These are phyloP conservation scores for Giardia muris DNA, from an alignment of 208 protist species.

Conservation along the genomic window DNA sequence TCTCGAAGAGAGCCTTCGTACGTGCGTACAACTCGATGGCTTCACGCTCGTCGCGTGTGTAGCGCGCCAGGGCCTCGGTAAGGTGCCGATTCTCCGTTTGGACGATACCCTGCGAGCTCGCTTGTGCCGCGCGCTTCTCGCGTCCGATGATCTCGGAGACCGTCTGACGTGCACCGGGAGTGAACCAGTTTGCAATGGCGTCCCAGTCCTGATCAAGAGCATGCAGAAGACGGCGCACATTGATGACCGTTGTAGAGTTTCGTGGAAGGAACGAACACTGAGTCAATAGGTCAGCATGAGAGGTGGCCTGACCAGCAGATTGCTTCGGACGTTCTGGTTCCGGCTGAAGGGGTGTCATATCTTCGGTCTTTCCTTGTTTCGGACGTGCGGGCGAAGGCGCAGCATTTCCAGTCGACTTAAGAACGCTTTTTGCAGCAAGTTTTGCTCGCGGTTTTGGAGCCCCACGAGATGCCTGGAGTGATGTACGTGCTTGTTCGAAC, in stretches of 20 bases:
- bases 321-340: background rate
- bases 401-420: background rate
- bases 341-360: background rate
- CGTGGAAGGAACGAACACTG: background rate
- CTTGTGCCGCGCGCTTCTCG: background rate
- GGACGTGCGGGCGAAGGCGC: background rate
- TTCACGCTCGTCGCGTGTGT: background rate
- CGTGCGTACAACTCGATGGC: constrained; percentile 2
- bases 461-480: background rate
- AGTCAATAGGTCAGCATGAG: background rate
- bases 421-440: background rate
- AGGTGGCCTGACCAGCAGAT: background rate
- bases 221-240: background rate
- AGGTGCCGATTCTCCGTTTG: background rate
- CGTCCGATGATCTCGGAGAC: background rate
- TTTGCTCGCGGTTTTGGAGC: background rate
- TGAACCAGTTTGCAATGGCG: background rate
- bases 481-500: background rate
- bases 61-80: background rate
- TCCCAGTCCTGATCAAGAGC: background rate
- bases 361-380: background rate
- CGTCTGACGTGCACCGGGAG: background rate
- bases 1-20: background rate
- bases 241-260: background rate
- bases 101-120: background rate